Conservation (phyloP, 352 stramenopile species). For the Globisporangium lucens region DNA sequence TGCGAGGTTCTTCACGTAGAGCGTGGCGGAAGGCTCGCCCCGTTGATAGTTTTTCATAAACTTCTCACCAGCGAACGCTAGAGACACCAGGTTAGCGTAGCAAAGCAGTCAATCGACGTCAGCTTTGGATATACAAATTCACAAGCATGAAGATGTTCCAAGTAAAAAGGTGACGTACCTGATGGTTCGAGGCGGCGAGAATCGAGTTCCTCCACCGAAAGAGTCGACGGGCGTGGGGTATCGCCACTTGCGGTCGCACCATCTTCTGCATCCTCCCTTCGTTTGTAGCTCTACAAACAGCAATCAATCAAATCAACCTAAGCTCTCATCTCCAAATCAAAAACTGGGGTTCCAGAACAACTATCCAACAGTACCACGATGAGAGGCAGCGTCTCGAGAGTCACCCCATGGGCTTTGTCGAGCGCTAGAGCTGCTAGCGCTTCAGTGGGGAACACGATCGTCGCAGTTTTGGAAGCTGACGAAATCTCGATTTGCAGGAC, state of each 20-base stretch:
- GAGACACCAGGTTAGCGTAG: not conserved
- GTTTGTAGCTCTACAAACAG: not conserved
- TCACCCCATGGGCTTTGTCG: constrained; percentile 43
- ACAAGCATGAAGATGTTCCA: not conserved
- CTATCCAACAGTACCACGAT: constrained; percentile 37
- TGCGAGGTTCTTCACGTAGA: constrained; percentile 86
- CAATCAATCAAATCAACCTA: not conserved
- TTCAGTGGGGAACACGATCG: constrained; percentile 26
- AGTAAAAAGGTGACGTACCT: constrained; percentile 2
- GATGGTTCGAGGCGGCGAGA: constrained; percentile 9
- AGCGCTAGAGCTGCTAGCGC: constrained; percentile 38
- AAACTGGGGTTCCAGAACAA: not conserved
- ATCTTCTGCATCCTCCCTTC: not conserved
- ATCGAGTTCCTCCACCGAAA: constrained; percentile 10
- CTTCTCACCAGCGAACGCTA: constrained; percentile 44
- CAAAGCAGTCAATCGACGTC: not conserved
- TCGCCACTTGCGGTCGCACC: not conserved
- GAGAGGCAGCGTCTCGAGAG: constrained; percentile 39
- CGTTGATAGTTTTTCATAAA: constrained; percentile 68
- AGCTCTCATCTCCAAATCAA: not conserved
- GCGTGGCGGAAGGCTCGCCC: constrained; percentile 43
- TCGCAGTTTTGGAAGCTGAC: constrained; percentile 2
- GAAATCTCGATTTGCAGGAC: constrained; percentile 16
- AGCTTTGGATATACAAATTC: not conserved
- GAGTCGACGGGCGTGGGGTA: not conserved